A percentile compares a stretch with the other conserved stretches of the same genome.
These are phyloP conservation scores for Rhizophora mangle DNA, from an alignment of 345 rosid genomes.

Conservation along the genomic window DNA sequence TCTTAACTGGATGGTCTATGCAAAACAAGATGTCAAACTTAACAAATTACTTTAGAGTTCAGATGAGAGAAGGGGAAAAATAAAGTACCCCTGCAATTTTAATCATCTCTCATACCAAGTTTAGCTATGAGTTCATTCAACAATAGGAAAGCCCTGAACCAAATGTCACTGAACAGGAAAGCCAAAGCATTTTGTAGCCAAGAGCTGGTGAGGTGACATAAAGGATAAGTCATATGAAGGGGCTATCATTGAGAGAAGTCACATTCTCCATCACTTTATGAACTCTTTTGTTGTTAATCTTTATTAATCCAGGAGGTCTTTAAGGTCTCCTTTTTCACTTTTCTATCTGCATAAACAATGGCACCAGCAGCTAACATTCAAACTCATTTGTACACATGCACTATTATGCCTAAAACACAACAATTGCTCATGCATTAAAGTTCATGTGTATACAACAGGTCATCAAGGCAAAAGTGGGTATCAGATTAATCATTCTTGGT, in stretches of 20 bases:
- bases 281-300: slow-evolving; percentile 43
- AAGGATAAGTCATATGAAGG: slow-evolving; percentile 32
- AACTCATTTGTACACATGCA: slow-evolving; percentile 19
- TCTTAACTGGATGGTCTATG: slow-evolving; percentile 66
- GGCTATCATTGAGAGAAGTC: slow-evolving; percentile 39
- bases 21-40: slow-evolving; percentile 64
- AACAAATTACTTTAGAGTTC: slow-evolving; percentile 26
- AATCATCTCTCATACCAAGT: slow-evolving; percentile 28
- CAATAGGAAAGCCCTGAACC: slow-evolving; percentile 38
- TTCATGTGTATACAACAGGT: slow-evolving; percentile 9
- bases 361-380: slow-evolving; percentile 44
- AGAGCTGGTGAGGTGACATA: slow-evolving; percentile 38
- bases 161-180: slow-evolving; percentile 30
- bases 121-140: slow-evolving; percentile 34
- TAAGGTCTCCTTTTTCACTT: slow-evolving; percentile 51
- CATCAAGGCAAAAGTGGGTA: background rate
- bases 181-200: slow-evolving; percentile 26
- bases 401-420: slow-evolving; percentile 21
- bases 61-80: slow-evolving; percentile 18
- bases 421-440: slow-evolving; percentile 15
- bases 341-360: slow-evolving; percentile 63
- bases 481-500: background rate
- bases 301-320: slow-evolving; percentile 48
- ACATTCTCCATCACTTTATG: slow-evolving; percentile 52
- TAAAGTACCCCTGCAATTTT: slow-evolving; percentile 30